Evolutionary conservation across 169 alveolate species (phyloP).

Genomic region (Fabrea salina): DNA sequence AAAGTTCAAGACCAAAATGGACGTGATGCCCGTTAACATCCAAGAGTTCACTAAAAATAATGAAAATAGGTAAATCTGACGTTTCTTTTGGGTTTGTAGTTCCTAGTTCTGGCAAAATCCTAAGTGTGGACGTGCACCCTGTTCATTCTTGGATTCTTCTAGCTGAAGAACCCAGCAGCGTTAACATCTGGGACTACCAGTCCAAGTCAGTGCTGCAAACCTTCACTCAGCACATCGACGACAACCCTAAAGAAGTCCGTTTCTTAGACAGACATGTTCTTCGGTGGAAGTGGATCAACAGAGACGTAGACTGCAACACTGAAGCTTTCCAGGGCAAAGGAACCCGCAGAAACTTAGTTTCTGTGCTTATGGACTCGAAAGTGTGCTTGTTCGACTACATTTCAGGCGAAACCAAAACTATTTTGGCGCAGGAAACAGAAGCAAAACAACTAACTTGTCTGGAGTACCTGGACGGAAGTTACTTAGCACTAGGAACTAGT

Average conservation of each 20-base stretch:
- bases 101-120: not conserved
- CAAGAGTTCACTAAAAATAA: no score
- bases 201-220: not conserved
- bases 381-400: not conserved
- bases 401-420: not conserved
- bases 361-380: slow-evolving; percentile 7
- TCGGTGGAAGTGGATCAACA: slow-evolving; percentile 15
- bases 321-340: slow-evolving; percentile 27
- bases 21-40: not conserved
- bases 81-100: not conserved
- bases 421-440: not conserved
- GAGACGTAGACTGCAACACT: not conserved
- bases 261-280: slow-evolving; percentile 2
- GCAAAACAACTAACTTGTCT: not conserved
- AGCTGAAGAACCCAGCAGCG: not conserved
- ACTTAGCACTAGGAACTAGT: slow-evolving; percentile 16
- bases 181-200: slow-evolving; percentile 2
- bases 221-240: not conserved
- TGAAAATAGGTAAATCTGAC: not conserved
- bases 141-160: not conserved
- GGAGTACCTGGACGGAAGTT: not conserved
- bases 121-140: not conserved
- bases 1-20: not conserved
- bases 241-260: not conserved
- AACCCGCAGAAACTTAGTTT: not conserved